phyloP scores from a whole-genome alignment of 257 asterid genomes.

The Solanum lignicaule region DNA sequence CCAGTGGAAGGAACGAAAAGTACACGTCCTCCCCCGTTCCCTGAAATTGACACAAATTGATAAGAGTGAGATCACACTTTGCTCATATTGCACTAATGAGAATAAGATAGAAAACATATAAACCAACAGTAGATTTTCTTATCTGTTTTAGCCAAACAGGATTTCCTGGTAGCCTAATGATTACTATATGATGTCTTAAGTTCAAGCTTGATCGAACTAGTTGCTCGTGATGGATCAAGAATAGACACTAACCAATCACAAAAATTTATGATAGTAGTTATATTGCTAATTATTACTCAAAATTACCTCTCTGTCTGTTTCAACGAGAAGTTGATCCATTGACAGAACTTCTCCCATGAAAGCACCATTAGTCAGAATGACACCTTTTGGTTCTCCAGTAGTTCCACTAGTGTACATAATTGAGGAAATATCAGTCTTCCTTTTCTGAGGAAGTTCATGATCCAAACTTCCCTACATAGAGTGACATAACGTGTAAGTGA shows the following conservation, averaged over 20 bases:
- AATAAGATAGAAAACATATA: neutral
- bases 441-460: conserved; percentile 48
- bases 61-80: neutral
- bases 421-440: conserved; percentile 51
- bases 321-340: conserved; percentile 51
- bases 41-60: conserved; percentile 23
- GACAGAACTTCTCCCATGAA: conserved; percentile 80
- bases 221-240: neutral
- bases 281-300: neutral
- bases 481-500: neutral
- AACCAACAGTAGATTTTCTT: neutral
- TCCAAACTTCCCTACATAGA: conserved; percentile 45
- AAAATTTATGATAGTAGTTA: neutral
- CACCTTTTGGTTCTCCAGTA: conserved; percentile 96
- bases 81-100: neutral
- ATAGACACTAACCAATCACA: neutral
- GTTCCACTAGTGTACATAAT: conserved; percentile 99
- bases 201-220: neutral
- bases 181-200: neutral
- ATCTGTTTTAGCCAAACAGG: neutral
- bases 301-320: conserved; percentile 57
- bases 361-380: conserved; percentile 57
- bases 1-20: conserved; percentile 91
- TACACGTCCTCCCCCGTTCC: conserved; percentile 57
- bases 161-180: neutral